Evolutionary conservation across 352 stramenopile species (phyloP), one percentile per base, ranked within the genome.

Genomic region (Globisporangium mamillatum): DNA sequence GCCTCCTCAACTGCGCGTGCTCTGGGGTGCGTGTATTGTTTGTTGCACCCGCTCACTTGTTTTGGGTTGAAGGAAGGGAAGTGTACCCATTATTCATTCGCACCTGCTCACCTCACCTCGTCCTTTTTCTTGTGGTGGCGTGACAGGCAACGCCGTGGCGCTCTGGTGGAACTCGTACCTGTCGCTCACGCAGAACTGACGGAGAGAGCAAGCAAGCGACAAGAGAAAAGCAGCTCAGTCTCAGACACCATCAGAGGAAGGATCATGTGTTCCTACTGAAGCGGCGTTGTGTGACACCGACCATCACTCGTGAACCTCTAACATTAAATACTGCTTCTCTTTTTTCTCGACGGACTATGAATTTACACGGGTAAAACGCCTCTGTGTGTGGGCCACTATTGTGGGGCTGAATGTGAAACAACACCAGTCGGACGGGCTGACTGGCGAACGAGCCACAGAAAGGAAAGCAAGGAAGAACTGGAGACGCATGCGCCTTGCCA

Each of bases 121-220:
- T 48, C 16, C 24, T 50, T 41, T 52, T 34, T 64, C 52, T 69
- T 53, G 61, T 65, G 67, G 61, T 65, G 67, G 24, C 34, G 9
- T 70, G 55, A 12, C 65, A 92, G 84, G 82, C 67, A 91, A 91
- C 62, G 78, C 75, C 61, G 69, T 90, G 36, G 82, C 82, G 32
- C 80, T 93, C 32, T 91, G 82, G 84, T 93, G 84, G 84, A 93
- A 90, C 65, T 78, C 81, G 72, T 93, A 93, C 72, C 71, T 93
- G 61, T 91, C 82, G 38, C 81, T 93, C 70, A 72, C 78, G 38
- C 82, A 91, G 68, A 69, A 71, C 56, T 87, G 27, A 32, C 27
- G 27, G 27, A 32, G 27, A 32, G 27, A 32, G 27, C 27, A 32
- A 32, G 27, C 27, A 32, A 32, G 27, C 27, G 27, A 32, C 27